phyloP scores from a whole-genome alignment of 208 protist genomes.

The Wallacemonas sp. region DNA sequence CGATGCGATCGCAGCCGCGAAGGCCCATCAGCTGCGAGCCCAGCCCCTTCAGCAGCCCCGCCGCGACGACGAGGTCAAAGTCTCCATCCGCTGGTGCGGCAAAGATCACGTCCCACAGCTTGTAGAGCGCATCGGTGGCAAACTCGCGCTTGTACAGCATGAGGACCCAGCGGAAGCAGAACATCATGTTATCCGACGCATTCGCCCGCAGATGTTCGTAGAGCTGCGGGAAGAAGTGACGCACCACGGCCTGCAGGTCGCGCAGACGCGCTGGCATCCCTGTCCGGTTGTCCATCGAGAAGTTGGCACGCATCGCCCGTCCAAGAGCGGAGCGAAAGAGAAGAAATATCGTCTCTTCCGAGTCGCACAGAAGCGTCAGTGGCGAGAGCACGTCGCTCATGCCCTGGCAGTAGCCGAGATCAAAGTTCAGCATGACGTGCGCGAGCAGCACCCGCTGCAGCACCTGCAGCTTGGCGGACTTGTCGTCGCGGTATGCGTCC shows the following conservation, averaged over 20 bases:
- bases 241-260: conserved; percentile 45
- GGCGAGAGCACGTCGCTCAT: conserved; percentile 86
- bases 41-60: conserved; percentile 52
- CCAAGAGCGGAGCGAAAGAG: conserved; percentile 51
- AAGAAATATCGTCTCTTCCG: conserved; percentile 30
- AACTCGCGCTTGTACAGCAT: conserved; percentile 89
- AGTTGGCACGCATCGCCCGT: conserved; percentile 48
- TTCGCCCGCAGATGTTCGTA: conserved; percentile 50
- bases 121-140: conserved; percentile 46
- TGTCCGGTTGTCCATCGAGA: conserved; percentile 47
- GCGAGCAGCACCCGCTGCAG: conserved; percentile 80
- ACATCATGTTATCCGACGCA: conserved; percentile 69
- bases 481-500: conserved; percentile 44
- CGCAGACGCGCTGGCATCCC: conserved; percentile 55
- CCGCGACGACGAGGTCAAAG: conserved; percentile 77
- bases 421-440: conserved; percentile 90
- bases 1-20: conserved; percentile 51
- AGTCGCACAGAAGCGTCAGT: conserved; percentile 31
- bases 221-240: conserved; percentile 57
- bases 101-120: conserved; percentile 89
- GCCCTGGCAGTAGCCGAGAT: conserved; percentile 91
- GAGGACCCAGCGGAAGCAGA: conserved; percentile 90
- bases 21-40: conserved; percentile 52
- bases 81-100: conserved; percentile 57
- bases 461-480: conserved; percentile 41